Base-by-base conservation (phyloP, 257 asterid species). In the Mitragyna speciosa region DNA sequence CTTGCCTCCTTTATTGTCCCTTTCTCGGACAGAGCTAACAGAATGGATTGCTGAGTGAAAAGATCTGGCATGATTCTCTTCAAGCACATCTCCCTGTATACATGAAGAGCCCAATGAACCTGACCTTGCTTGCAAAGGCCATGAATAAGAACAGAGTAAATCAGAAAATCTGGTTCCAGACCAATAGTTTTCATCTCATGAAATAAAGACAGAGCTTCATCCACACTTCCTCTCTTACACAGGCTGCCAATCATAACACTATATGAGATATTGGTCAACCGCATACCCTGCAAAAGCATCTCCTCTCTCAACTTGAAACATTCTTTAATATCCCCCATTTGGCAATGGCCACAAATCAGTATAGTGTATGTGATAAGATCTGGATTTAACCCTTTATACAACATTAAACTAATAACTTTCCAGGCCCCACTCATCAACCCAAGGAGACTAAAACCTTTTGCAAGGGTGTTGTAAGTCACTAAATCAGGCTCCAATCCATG, bases 81-180 rank as follows among this genome's bases (percentile, higher is more conserved):
- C 67, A 66, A 73, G 43, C 93, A 69, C 89, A 87, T 84, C 80
- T 90, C 91, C 75, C 81, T 82, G 79, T 82, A 85, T 64, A 89
- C 78, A 73, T 86, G 88, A 82, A 87, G 56, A 76, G 93, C 94
- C 47, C 58, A 76, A 47, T 84, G 76, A 51, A 88, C 85, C 65
- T 85, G 83, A 39, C 97, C 97, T 81, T 82, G 84, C 90, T 90
- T 90, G 89, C 93, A 90, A 31, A 94, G 90, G 64, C 93, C 90
- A 52, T 83, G 91, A 84, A 90, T 85, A 75, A 92, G 86, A 79
- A 85, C 87, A 48, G 93, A 87, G 85, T 89, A 87, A 89, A 86
- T 91, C 76, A 83, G 83, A 48, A 67, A 20, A 87, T 91, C 97
- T 47, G 94, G 91, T 76, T 87, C 73, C 10, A 85, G 71, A 77